Base-by-base conservation (phyloP, 768 basidiomycete genomes). In the Pleurotus ostreatus region DNA sequence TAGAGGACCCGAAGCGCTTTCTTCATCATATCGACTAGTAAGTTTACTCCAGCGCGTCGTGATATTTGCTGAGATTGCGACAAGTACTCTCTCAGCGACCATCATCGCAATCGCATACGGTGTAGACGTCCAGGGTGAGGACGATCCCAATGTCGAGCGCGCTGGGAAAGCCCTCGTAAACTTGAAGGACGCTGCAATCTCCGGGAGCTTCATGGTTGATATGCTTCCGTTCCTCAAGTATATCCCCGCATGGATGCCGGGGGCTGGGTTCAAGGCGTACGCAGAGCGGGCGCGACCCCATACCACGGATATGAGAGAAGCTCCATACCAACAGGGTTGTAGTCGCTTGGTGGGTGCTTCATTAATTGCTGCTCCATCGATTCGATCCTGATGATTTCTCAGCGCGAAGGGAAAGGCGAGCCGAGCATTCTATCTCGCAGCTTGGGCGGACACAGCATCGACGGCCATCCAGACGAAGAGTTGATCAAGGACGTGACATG, bases 1-100 rank as follows among this genome's bases (percentile, higher is more conserved):
- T 72, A 3, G 69, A 72, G 8, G 60, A 63, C 1, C 77, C 76
- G 11, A 68, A 73, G 1, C 69, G 73, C 30, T 74, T 77, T 55
- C 60, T 71, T 57, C 61, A 54, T 9, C 68, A 71, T 37, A 56
- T 68, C 1, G 61, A 67, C 62, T 71, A 74, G 78, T 80, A 49
- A 57, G 76, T 60, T 12, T 1, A 37, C 9, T 12, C 12, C 20
- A 23, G 12, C 9, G 1, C 18, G 13, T 18, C 25, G 46, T 5
- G 18, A 23, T 12, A n/a, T 20, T 20, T 1, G 25, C 46, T 23
- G 46, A 5, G 15, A 13, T 20, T 20, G 25, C 25, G 23, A 5
- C 23, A 23, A 22, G 46, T 46, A 20, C 46, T 5, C 20, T 22
- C 46, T 16, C 15, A n/a, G 15, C 46, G 15, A 46, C 46, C 11